Base-by-base conservation (phyloP, 331 rosid genomes). In the Rhamnella rubrinervis region DNA sequence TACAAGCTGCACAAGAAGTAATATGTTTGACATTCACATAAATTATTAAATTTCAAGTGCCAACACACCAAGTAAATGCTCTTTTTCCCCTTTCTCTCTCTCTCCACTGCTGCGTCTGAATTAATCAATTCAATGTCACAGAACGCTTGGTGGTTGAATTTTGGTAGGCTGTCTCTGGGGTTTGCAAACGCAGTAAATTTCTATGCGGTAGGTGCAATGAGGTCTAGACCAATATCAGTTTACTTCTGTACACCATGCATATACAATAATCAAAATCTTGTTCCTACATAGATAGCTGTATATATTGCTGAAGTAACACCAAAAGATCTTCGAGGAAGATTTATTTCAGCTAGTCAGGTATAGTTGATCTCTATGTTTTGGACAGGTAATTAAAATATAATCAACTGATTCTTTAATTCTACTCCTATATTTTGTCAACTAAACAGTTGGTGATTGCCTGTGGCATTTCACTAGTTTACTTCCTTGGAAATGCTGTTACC, bases 221-320 rank as follows among this genome's bases (percentile, higher is more conserved):
- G 53, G 37, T 20, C 28, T n/a, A 13, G 7, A 40, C 47, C 8
- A 0, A 23, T 23, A 19, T 40, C 47, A 12, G 5, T 17, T 19
- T n/a, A 23, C 21, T 17, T 15, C 10, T 6, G 20, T 4, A 57
- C 25, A 57, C 4, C 10, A 57, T 23, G 20, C 16, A 19, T 1
- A 12, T 6, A 11, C 15, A 0, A 63, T 39, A 63, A 26, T 4
- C 25, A 17, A n/a, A 44, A 44, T 61, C 53, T 28, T 37, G 4
- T 47, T 38, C 47, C 14, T 51, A 5, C 37, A 11, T 37, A 78
- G 82, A 75, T 68, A 20, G 71, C 82, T 55, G 75, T 56, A 8
- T 67, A 73, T 53, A 63, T 78, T 28, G 71, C 82, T 31, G 64
- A 78, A 63, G 73, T 73, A 67, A 62, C 71, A 55, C 71, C 78